Conservation (phyloP, 768 basidiomycete species). For the Auricularia sp. region DNA sequence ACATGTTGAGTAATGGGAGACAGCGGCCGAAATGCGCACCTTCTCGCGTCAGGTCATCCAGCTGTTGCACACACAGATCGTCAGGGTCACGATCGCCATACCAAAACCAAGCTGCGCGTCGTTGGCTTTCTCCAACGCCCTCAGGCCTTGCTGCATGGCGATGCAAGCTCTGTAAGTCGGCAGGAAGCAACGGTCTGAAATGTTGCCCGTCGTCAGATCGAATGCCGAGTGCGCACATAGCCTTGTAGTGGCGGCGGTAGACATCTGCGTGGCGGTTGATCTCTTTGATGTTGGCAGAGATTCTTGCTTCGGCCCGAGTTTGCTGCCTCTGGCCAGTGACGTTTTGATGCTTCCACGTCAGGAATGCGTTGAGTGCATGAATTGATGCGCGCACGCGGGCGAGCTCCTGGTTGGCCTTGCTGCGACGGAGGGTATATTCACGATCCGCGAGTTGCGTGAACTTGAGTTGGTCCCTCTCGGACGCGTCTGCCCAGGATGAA, state of each 20-base stretch:
- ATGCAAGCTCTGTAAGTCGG: no score
- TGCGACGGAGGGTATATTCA: neutral
- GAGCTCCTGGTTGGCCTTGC: neutral
- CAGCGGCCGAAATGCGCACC: constrained; percentile 18
- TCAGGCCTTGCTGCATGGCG: no score
- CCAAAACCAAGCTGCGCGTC: neutral
- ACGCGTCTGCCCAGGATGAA: neutral
- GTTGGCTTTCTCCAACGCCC: no score
- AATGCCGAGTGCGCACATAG: neutral
- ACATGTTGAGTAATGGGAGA: constrained; percentile 24
- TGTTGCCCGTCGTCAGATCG: no score
- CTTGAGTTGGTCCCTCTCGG: neutral
- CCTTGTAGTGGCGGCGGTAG: neutral
- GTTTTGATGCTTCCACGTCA: neutral
- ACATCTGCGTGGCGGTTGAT: neutral
- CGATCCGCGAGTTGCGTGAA: neutral
- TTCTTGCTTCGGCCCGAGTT: no score
- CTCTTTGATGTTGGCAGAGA: no score
- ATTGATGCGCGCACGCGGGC: neutral
- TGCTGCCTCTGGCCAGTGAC: neutral
- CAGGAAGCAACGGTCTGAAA: no score
- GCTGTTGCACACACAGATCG: constrained; percentile 1
- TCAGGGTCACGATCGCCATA: constrained; percentile 2
- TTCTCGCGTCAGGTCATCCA: neutral
- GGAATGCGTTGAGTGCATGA: neutral